These are phyloP conservation scores for Phyllosticta capitalensis DNA, from an alignment of 2,329 filamentous ascomycete genomes.

Conservation along the genomic window DNA sequence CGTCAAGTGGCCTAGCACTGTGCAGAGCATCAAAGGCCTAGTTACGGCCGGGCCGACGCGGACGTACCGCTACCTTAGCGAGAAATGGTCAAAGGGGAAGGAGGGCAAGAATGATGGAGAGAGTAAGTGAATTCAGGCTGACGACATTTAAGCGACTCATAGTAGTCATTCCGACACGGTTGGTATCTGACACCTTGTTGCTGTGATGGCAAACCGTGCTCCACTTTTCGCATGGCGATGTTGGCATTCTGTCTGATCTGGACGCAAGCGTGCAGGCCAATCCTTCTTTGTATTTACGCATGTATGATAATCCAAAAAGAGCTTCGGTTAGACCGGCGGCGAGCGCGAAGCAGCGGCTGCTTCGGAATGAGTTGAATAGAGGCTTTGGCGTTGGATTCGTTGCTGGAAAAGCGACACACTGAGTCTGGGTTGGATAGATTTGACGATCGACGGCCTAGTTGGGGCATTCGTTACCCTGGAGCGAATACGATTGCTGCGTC, in stretches of 20 bases:
- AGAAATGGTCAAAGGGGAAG: slow-evolving; percentile 53
- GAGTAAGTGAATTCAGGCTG: background rate
- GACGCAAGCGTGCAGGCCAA: background rate
- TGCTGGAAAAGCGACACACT: background rate
- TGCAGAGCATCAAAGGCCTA: slow-evolving; percentile 75
- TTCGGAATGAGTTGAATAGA: background rate
- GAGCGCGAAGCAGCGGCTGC: background rate
- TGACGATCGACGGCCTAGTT: background rate
- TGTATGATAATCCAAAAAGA: background rate
- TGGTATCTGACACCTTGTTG: background rate
- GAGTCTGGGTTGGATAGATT: background rate
- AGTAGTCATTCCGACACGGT: background rate
- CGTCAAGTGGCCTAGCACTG: slow-evolving; percentile 83
- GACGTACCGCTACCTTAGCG: slow-evolving; percentile 65
- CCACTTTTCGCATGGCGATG: background rate
- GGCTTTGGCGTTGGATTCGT: background rate
- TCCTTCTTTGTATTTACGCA: background rate
- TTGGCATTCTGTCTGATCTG: background rate
- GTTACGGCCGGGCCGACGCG: slow-evolving; percentile 66
- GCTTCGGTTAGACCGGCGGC: background rate
- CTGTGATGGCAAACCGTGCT: background rate
- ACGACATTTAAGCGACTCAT: background rate
- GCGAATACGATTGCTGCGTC: background rate
- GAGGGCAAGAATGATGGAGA: slow-evolving; percentile 4
- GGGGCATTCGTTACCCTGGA: background rate